phyloP scores from a whole-genome alignment of 2,329 filamentous ascomycete species.

The Microdochium nivale region DNA sequence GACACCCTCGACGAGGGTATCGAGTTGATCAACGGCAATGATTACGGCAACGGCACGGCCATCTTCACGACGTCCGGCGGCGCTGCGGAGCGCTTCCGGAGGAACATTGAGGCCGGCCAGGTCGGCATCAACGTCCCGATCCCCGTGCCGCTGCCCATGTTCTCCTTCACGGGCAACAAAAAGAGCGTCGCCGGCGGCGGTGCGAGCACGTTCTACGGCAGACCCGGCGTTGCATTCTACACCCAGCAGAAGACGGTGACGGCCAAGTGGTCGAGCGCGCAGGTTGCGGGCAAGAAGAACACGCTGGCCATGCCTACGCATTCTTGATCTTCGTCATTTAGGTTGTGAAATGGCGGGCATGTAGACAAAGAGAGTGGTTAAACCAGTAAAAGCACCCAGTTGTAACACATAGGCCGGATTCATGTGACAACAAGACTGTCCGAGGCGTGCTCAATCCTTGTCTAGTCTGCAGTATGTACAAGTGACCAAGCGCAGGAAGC shows the following conservation, averaged over 20 bases:
- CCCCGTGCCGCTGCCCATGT: constrained; percentile 16
- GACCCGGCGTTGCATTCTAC: constrained; percentile 61
- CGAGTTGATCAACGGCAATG: constrained; percentile 18
- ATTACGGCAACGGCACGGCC: constrained; percentile 24
- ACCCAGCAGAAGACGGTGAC: constrained; percentile 70
- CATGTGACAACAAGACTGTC: too few relatives aligned
- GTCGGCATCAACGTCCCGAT: constrained; percentile 17
- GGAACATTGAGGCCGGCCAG: constrained; percentile 16
- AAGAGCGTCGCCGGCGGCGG: constrained; percentile 60
- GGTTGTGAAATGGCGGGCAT: too few relatives aligned
- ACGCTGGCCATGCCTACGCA: not conserved
- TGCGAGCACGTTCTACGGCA: constrained; percentile 64
- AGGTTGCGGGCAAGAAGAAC: not conserved
- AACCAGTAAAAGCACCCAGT: too few relatives aligned
- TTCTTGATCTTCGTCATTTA: not conserved
- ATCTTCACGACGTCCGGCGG: constrained; percentile 23
- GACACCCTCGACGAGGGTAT: constrained; percentile 25
- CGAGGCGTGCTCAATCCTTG: too few relatives aligned
- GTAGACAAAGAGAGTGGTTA: too few relatives aligned
- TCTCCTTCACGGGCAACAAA: constrained; percentile 33
- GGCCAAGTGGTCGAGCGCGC: not conserved
- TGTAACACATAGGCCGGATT: too few relatives aligned
- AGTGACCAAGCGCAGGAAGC: too few relatives aligned
- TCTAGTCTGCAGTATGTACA: too few relatives aligned
- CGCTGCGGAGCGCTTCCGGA: constrained; percentile 21